Evolutionary conservation across 352 stramenopile genomes (phyloP).

Genomic region (Phytopythium cucurbitacearum): DNA sequence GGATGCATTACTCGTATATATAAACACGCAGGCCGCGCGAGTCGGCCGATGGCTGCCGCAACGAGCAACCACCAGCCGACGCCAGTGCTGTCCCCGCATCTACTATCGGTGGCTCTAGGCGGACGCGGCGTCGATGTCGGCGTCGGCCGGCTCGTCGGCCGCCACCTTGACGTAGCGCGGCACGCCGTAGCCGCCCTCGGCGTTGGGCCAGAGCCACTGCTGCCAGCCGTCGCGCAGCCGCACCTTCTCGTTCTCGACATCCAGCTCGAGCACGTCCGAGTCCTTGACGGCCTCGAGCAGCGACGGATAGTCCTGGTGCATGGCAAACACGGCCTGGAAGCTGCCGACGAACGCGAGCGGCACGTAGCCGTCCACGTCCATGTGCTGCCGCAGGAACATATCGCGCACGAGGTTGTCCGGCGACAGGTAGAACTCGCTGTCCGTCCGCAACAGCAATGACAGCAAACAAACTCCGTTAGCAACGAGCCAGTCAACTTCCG

Average conservation of each 20-base stretch:
- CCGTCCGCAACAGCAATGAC: not conserved
- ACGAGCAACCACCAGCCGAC: too few species aligned
- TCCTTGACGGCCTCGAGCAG: slow-evolving; percentile 68
- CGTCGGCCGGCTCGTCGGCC: slow-evolving; percentile 19
- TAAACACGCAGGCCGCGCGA: too few species aligned
- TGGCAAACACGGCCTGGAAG: slow-evolving; percentile 84
- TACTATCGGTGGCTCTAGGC: not conserved
- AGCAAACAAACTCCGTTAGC: not conserved
- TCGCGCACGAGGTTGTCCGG: slow-evolving; percentile 81
- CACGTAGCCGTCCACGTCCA: slow-evolving; percentile 87
- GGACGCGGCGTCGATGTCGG: slow-evolving; percentile 6
- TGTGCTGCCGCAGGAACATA: slow-evolving; percentile 82
- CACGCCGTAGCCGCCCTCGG: slow-evolving; percentile 81
- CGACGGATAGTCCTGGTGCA: slow-evolving; percentile 83
- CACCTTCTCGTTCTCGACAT: slow-evolving; percentile 89
- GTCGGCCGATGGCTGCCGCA: too few species aligned
- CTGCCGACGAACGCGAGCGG: slow-evolving; percentile 86
- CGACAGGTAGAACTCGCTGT: slow-evolving; percentile 86
- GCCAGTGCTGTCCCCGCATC: too few species aligned
- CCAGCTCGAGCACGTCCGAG: slow-evolving; percentile 68
- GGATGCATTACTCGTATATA: too few species aligned
- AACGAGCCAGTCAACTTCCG: slow-evolving; percentile 6
- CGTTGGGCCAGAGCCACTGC: slow-evolving; percentile 88
- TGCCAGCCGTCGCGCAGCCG: slow-evolving; percentile 81
- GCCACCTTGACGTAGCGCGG: slow-evolving; percentile 84